Evolutionary conservation across 2,329 filamentous ascomycete genomes (phyloP), one percentile per base, ranked within the genome.

Genomic region (Verticillium dahliae): DNA sequence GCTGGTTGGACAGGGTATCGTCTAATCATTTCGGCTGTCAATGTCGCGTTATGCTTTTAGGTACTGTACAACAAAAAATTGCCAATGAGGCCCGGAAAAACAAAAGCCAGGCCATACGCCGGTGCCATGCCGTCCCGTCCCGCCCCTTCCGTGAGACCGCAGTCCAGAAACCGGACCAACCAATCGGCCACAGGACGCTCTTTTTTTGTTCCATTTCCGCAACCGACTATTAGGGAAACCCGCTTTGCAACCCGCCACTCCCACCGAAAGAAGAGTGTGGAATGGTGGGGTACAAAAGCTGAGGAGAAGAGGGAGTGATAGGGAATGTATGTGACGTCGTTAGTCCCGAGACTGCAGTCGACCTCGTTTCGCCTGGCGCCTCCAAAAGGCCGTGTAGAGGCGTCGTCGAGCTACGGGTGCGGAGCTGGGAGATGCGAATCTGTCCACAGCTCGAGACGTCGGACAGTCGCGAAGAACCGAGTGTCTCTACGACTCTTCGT

Each of bases 381-480:
- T 72, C 73, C 69, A 73, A 74, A 70, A 72, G 70, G 70, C 75
- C 70, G 70, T 76, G 73, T 75, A 76, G 71, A 78, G 63, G 69
- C 69, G 70, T 68, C 70, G 68, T 67, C 65, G 67, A 66, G 66
- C 67, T 62, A 72, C 68, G 65, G 65, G 68, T 68, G 63, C 67
- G 67, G 69, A 70, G 65, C 69, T 62, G 68, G 70, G 68, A 66
- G 65, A 62, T 66, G 63, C 62, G 63, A 67, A 59, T 18, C 22
- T 52, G 13, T 11, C 45, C 45, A 5, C 45, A 4, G 45, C 10
- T 52, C 45, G 45, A 52, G 45, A 52, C 45, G 18, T 52, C 45
- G 45, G 45, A 52, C 45, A 52, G 11, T n/a, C 45, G 45, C 45
- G 45, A 52, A 4, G 18, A 18, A 52, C n/a, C 45, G 45, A 52